These are phyloP conservation scores for Microstegium vimineum DNA, from an alignment of 176 grass and related monocot species.

Conservation along the genomic window DNA sequence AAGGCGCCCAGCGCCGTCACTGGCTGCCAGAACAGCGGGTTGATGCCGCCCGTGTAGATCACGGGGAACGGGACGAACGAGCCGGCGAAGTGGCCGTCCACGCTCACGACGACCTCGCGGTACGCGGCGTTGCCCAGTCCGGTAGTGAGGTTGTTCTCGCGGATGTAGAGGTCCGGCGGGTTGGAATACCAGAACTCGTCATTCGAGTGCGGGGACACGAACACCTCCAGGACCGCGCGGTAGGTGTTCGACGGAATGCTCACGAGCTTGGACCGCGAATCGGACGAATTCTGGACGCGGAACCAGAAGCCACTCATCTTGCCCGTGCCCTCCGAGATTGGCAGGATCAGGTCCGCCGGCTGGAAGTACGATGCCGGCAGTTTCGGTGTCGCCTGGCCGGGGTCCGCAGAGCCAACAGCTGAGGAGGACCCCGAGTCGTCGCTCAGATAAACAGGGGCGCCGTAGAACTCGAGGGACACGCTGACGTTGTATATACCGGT, in stretches of 20 bases:
- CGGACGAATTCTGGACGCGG: constrained; percentile 59
- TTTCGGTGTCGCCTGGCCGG: not conserved
- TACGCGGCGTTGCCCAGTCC: constrained; percentile 68
- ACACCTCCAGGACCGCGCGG: constrained; percentile 72
- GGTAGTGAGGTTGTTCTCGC: constrained; percentile 73
- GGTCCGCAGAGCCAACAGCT: not conserved
- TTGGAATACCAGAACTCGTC: constrained; percentile 99
- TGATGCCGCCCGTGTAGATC: constrained; percentile 87
- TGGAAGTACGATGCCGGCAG: constrained; percentile 22
- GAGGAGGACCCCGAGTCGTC: not conserved
- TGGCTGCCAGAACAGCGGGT: constrained; percentile 91
- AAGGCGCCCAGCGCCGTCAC: constrained; percentile 82
- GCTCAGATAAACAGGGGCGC: constrained; percentile 15
- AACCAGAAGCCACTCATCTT: constrained; percentile 70
- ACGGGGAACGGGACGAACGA: constrained; percentile 85
- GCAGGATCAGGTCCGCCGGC: constrained; percentile 70
- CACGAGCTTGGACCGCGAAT: constrained; percentile 30
- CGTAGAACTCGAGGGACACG: constrained; percentile 70
- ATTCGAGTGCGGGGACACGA: constrained; percentile 69
- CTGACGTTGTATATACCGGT: constrained; percentile 79
- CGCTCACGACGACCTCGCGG: constrained; percentile 66
- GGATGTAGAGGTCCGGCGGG: constrained; percentile 78
- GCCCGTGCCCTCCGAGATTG: constrained; percentile 41
- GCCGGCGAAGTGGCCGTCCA: constrained; percentile 60
- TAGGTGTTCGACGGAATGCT: constrained; percentile 67